Base-by-base conservation (phyloP, 139 green algal species). In the Chlorella sp. region DNA sequence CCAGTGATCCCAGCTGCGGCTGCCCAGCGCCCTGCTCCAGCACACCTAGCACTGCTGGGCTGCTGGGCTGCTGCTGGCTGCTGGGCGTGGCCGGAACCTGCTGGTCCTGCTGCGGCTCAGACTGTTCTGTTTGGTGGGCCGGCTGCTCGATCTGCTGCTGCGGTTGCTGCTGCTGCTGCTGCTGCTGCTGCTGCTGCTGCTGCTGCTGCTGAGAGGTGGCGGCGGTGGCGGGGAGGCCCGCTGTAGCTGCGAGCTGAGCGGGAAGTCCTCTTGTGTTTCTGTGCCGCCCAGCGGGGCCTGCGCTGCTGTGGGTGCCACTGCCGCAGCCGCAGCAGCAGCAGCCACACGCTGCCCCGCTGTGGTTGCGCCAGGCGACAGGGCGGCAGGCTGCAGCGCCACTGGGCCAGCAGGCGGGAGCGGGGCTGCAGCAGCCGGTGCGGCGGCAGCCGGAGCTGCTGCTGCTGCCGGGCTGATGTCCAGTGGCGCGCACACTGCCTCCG, bases 31-130 rank as follows among this genome's bases (percentile, higher is more conserved):
- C 51, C 51, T 60, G 51, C 51, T 15, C 51, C 51, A 21, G 2
- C 2, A 9, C 12, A 7, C 7, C 44, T 55, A 17, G 7, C 51
- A 4, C 51, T 60, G 51, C 51, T 15, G 13, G 13, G 51, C 51
- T 60, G 51, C 51, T 15, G 51, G 51, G 51, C 30, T 56, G 56
- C 63, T 74, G 63, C 63, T 74, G 28, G n/a, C 64, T 44, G 63
- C 41, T 74, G 41, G 63, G 78, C 3, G 63, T 83, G 41, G 63
- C 39, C 0, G 78, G 78, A 16, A 83, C 78, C 63, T 75, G 78
- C 36, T 60, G 56, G 5, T 60, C 5, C 56, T 26, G 21, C 76
- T 62, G 75, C 56, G 1, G 55, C 57, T 32, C 16, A 2, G 0
- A 13, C 38, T 34, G 69, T 21, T 23, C 30, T 1, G 1, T 0